Conservation (phyloP, 2,329 filamentous ascomycete species). For the Sordariomycetes sp. region DNA sequence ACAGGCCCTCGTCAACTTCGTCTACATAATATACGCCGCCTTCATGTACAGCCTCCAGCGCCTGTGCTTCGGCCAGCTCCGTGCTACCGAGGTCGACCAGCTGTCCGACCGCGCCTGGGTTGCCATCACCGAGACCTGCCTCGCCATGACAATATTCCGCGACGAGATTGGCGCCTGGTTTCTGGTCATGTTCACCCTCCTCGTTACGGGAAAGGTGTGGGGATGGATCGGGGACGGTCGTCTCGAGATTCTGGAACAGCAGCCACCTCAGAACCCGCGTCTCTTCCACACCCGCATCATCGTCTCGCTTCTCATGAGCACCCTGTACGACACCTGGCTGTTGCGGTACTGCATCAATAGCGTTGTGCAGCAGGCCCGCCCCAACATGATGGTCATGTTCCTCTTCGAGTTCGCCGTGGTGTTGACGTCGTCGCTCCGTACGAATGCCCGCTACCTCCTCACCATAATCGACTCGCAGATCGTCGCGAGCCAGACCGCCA, state of each 20-base stretch:
- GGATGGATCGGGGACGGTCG: conserved; percentile 95
- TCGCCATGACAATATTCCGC: conserved; percentile 97
- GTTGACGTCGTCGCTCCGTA: conserved; percentile 69
- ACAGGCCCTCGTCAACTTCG: conserved; percentile 83
- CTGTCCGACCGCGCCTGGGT: conserved; percentile 98
- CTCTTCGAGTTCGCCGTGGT: conserved; percentile 93
- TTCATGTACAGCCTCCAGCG: conserved; percentile 82
- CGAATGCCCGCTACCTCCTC: conserved; percentile 66
- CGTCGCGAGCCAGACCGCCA: conserved; percentile 60
- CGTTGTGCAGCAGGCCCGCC: conserved; percentile 77
- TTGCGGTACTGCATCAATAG: conserved; percentile 72
- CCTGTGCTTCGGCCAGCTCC: conserved; percentile 79
- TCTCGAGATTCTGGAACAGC: conserved; percentile 89
- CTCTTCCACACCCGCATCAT: conserved; percentile 80
- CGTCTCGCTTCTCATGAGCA: conserved; percentile 66
- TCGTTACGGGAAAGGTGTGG: conserved; percentile 94
- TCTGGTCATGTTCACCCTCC: conserved; percentile 86
- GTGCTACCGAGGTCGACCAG: conserved; percentile 91
- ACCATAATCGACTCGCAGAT: conserved; percentile 70
- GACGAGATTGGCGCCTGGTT: conserved; percentile 94
- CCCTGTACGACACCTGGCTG: conserved; percentile 70
- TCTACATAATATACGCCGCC: conserved; percentile 68
- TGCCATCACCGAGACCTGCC: conserved; percentile 88
- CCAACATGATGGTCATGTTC: conserved; percentile 99
- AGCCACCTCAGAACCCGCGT: conserved; percentile 78